phyloP scores from a whole-genome alignment of 2,329 filamentous ascomycete species.

The Colletotrichum lentis region DNA sequence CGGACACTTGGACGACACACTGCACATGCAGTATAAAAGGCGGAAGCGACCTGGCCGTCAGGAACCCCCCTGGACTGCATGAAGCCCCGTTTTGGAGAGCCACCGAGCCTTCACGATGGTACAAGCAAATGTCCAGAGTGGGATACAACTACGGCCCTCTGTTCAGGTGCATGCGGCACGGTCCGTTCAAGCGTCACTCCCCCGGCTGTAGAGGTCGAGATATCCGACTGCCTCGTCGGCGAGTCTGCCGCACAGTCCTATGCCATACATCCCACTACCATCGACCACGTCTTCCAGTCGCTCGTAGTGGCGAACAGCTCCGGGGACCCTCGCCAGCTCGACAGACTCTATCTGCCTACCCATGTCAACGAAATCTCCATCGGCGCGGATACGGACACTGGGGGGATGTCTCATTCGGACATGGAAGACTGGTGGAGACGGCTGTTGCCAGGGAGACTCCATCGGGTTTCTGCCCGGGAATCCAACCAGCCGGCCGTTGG shows the following conservation, averaged over 20 bases:
- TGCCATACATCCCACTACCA: background rate
- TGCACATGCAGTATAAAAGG: background rate
- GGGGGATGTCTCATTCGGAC: background rate
- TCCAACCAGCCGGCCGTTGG: accelerated
- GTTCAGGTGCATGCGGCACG: conserved; percentile 6
- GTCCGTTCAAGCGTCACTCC: conserved; percentile 1
- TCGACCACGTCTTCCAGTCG: conserved; percentile 22
- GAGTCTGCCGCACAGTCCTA: background rate
- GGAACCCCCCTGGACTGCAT: background rate
- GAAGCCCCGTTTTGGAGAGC: background rate
- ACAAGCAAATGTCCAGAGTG: conserved; percentile 9
- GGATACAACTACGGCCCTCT: conserved; percentile 25
- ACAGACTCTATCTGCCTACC: conserved; percentile 13
- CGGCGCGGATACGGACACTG: background rate
- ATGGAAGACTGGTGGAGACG: background rate
- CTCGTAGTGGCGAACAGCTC: conserved; percentile 5
- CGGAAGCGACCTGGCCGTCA: background rate
- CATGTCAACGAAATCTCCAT: conserved; percentile 10
- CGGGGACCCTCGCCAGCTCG: conserved; percentile 2
- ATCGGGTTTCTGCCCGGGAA: accelerated
- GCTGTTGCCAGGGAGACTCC: background rate
- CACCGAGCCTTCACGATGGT: background rate
- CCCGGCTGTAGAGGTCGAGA: background rate
- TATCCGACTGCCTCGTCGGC: background rate
- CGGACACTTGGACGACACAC: conserved; percentile 4